Evolutionary conservation across 129 eudicot species (phyloP).

Genomic region (Ambrosia trifida): DNA sequence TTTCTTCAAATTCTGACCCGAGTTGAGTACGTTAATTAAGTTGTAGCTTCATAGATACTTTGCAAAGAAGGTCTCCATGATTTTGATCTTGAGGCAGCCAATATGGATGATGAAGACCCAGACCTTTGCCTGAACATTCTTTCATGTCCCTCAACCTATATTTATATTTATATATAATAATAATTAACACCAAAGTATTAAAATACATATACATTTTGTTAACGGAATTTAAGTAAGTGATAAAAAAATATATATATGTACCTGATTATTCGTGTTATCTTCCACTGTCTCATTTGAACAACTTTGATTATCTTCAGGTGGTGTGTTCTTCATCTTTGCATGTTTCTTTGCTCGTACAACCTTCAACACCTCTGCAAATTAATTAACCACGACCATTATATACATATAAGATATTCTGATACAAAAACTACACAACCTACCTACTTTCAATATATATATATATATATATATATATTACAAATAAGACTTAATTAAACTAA

Average conservation of each 20-base stretch:
- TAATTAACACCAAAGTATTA: too few species aligned
- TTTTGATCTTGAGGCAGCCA: conserved; percentile 59
- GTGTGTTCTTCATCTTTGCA: conserved; percentile 60
- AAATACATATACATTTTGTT: too few species aligned
- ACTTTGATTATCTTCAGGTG: conserved; percentile 34
- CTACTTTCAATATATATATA: too few species aligned
- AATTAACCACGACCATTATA: background rate
- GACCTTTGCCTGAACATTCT: conserved; percentile 49
- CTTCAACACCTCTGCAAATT: conserved; percentile 73
- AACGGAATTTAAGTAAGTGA: too few species aligned
- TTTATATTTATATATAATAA: background rate
- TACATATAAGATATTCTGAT: background rate
- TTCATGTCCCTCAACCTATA: conserved; percentile 50
- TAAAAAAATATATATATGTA: background rate
- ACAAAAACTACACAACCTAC: background rate
- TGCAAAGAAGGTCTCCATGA: conserved; percentile 86
- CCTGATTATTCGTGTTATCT: conserved; percentile 41
- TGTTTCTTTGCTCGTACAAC: conserved; percentile 68
- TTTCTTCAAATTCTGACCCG: too few species aligned
- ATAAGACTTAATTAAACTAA: conserved; percentile 8
- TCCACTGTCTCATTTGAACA: conserved; percentile 23
- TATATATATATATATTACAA: too few species aligned
- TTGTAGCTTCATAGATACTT: conserved; percentile 74
- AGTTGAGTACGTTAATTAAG: background rate
- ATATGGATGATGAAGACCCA: conserved; percentile 47